phyloP scores from a whole-genome alignment of 2,329 filamentous ascomycete genomes.

The Chrysoporthe puriensis region DNA sequence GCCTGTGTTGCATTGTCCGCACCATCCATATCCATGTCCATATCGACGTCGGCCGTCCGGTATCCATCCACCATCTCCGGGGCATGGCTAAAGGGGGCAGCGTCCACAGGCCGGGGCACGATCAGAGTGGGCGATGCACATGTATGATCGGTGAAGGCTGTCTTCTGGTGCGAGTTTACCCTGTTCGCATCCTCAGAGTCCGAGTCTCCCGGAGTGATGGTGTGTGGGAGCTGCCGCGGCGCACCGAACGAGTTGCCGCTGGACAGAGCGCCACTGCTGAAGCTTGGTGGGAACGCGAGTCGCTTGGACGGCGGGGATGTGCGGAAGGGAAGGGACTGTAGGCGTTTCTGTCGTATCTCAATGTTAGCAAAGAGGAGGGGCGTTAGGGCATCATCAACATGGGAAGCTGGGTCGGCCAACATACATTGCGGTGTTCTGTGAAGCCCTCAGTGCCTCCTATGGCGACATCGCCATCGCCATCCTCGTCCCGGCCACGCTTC shows the following conservation, averaged over 20 bases:
- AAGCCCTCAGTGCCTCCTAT: conserved; percentile 46
- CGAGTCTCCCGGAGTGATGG: conserved; percentile 42
- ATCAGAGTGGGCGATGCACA: conserved; percentile 31
- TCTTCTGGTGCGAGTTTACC: conserved; percentile 32
- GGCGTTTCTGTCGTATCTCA: conserved; percentile 50
- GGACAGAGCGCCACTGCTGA: conserved; percentile 31
- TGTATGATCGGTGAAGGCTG: conserved; percentile 40
- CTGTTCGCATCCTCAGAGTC: conserved; percentile 37
- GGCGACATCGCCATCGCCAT: conserved; percentile 42
- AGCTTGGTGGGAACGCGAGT: conserved; percentile 37
- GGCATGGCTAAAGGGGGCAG: conserved; percentile 26
- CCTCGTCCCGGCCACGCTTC: conserved; percentile 53
- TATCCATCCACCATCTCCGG: conserved; percentile 39
- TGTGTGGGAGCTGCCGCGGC: conserved; percentile 36
- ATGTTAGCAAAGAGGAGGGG: conserved; percentile 15
- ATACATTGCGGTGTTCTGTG: conserved; percentile 55
- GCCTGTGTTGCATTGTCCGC: conserved; percentile 30
- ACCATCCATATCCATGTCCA: conserved; percentile 55
- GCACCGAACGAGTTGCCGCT: conserved; percentile 29
- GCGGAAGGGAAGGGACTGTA: conserved; percentile 56
- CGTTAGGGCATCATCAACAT: neutral
- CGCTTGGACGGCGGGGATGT: conserved; percentile 47
- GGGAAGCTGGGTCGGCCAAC: conserved; percentile 27
- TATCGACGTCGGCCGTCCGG: conserved; percentile 39
- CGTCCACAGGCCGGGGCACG: conserved; percentile 28